Evolutionary conservation across 2,329 filamentous ascomycete species (phyloP), one percentile per base, ranked within the genome.

Genomic region (Gnomoniopsis smithogilvyi): DNA sequence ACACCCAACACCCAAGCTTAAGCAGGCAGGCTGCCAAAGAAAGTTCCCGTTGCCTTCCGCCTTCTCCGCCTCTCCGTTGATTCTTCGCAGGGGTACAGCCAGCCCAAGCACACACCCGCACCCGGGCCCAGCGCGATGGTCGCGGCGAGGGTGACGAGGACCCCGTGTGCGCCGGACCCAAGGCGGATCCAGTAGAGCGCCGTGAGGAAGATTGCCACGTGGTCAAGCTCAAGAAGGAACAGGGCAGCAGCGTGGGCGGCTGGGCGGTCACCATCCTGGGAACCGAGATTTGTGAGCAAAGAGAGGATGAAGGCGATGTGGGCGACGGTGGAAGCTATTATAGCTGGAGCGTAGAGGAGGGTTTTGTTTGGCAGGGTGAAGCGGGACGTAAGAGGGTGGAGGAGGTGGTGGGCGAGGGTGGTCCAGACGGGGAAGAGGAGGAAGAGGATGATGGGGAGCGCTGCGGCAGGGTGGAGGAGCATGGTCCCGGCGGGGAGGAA

Each of bases 121-220:
- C 74, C 74, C 0, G 74, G 74, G 0, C 74, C 74, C 3, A 74
- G 50, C 8, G 73, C 24, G 0, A 69, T 33, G 0, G 71, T 70
- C 0, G 63, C 56, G 6, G 60, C 63, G 6, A 71, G 52, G 62
- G 70, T 66, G 11, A 69, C 56, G 1, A 64, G 41, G 4, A 66
- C 66, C 6, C 69, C 69, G 10, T 69, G 67, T 74, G 76, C 76
- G 19, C 80, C 80, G 0, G 76, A 75, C 67, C 83, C 81, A 17
- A 80, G 77, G 43, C 82, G 67, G 36, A 83, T 68, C 80, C 80
- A 83, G 67, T 83, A 83, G 34, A 82, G 62, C 4, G 81, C 75
- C 1, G 80, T 81, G 64, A 77, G 68, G 2, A 68, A 71, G 48
- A 81, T 70, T 62, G 78, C 80, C 24, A 74, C 67, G 6, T 73